Base-by-base conservation (phyloP, 345 rosid genomes). In the Ceriops decandra region DNA sequence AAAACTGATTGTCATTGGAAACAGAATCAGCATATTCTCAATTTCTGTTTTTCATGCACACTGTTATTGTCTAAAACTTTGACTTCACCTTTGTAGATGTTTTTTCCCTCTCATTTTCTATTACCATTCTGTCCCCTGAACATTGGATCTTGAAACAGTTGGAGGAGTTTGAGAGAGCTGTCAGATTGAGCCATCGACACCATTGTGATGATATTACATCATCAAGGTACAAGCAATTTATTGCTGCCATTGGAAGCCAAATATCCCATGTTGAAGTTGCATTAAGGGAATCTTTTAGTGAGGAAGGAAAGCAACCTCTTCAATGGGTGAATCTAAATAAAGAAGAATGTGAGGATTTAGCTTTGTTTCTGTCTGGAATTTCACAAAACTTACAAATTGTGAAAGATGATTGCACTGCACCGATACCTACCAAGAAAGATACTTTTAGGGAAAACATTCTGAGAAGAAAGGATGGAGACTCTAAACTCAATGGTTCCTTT, bases 121-220 rank as follows among this genome's bases (percentile, higher is more conserved):
- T 42, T 13, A 42, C 49, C 17, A 42, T 11, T 11, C 49, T 42
- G 49, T 42, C 19, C 15, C 49, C 11, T 72, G 61, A 62, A 57
- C 46, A 76, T 53, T 75, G 63, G 27, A 36, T 80, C 62, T 63
- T 73, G 75, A 76, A 69, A 69, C 81, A 92, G 96, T 66, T 88
- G 87, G 96, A 92, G 58, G 93, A 85, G 82, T 92, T 89, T 72
- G 98, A 88, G 84, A 88, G 78, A 68, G 96, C 92, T n/a, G 84
- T 88, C 57, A 71, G 82, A 77, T 72, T 82, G 79, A 90, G 91
- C 72, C 81, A 83, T 76, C 81, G 86, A 58, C 77, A 81, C 58
- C 69, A 79, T 22, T 70, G 67, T 30, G 83, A 90, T 60, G 87
- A 85, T 66, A 72, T 64, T 68, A 76, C 88, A 0, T 74, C 88